Conservation (phyloP, 768 basidiomycete genomes). For the Mycena crocata region DNA sequence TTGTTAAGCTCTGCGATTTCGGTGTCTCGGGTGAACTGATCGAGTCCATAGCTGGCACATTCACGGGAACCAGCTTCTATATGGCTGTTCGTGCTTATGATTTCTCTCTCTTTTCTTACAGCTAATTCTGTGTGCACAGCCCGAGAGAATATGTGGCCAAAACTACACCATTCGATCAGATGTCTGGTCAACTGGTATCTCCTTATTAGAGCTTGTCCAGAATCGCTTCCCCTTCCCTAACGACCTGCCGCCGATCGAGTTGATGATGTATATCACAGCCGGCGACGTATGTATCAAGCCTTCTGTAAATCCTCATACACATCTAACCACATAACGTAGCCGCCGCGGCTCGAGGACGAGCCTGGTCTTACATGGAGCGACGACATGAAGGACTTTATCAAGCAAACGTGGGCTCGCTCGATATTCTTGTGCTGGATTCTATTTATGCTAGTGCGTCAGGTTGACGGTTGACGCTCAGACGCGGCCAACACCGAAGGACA, state of each 20-base stretch:
- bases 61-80: conserved; percentile 97
- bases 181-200: conserved; percentile 98
- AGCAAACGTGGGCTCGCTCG: conserved; percentile 72
- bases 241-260: conserved; percentile 93
- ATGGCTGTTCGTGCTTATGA: conserved; percentile 85
- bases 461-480: conserved; percentile 74
- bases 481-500: conserved; percentile 85
- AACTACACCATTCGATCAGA: conserved; percentile 96
- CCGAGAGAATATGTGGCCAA: conserved; percentile 93
- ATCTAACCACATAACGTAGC: conserved; percentile 54
- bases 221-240: conserved; percentile 96
- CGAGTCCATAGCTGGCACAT: conserved; percentile 91
- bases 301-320: conserved; percentile 26
- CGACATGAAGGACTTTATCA: conserved; percentile 93
- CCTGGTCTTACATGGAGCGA: conserved; percentile 76
- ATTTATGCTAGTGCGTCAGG: conserved; percentile 51
- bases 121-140: conserved; percentile 57
- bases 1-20: conserved; percentile 95
- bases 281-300: conserved; percentile 66
- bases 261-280: conserved; percentile 89
- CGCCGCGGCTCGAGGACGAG: conserved; percentile 86
- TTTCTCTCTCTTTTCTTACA: conserved; percentile 3
- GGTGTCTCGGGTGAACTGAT: conserved; percentile 97
- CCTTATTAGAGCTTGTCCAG: conserved; percentile 91
- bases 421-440: conserved; percentile 2